A percentile compares a stretch with the other conserved stretches of the same genome.
phyloP scores from a whole-genome alignment of 2,329 filamentous ascomycete genomes.

The Fusarium sp. region DNA sequence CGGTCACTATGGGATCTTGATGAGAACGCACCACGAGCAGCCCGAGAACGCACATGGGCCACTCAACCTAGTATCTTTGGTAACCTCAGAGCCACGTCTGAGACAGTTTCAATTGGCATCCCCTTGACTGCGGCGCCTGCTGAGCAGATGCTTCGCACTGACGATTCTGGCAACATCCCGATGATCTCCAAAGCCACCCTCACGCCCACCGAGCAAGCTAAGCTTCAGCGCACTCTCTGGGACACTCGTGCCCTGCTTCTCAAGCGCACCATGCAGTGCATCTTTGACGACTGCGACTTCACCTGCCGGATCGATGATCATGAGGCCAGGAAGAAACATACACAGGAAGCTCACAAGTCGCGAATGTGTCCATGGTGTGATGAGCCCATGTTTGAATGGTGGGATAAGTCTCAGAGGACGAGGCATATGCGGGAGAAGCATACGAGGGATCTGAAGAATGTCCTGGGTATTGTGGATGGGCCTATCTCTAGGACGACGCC shows the following conservation, averaged over 20 bases:
- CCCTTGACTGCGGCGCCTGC: slow-evolving; percentile 36
- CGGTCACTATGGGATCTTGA: background rate
- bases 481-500: background rate
- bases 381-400: slow-evolving; percentile 44
- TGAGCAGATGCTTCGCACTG: slow-evolving; percentile 50
- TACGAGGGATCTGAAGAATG: slow-evolving; percentile 26
- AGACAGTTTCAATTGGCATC: slow-evolving; percentile 4
- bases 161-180: slow-evolving; percentile 45
- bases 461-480: background rate
- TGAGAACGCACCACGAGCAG: background rate
- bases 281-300: slow-evolving; percentile 50
- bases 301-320: slow-evolving; percentile 45
- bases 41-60: slow-evolving; percentile 33
- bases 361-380: slow-evolving; percentile 51
- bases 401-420: slow-evolving; percentile 37
- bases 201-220: slow-evolving; percentile 52
- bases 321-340: slow-evolving; percentile 48
- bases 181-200: slow-evolving; percentile 50
- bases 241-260: slow-evolving; percentile 16
- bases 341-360: slow-evolving; percentile 47
- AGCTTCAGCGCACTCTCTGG: slow-evolving; percentile 42
- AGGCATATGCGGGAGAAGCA: slow-evolving; percentile 47
- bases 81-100: slow-evolving; percentile 10
- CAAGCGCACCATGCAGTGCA: slow-evolving; percentile 49
- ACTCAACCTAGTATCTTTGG: slow-evolving; percentile 38